A percentile compares a stretch with the other conserved stretches of the same genome.
Conservation (phyloP, 176 grass and related monocot genomes). For the Aechmea fasciata region DNA sequence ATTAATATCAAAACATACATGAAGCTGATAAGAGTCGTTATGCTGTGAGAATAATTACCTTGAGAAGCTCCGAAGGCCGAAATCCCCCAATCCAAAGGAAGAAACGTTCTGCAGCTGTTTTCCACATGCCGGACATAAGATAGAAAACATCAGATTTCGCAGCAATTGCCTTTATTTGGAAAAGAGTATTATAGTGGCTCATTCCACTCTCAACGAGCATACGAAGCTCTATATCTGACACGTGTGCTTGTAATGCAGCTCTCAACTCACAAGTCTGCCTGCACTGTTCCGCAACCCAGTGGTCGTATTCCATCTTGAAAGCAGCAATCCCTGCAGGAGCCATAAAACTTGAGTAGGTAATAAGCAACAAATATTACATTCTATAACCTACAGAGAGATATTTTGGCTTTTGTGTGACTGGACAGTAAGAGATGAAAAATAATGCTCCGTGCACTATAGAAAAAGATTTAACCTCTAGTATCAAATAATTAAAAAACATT, state of each 20-base stretch:
- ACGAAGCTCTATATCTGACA: constrained; percentile 52
- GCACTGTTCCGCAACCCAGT: constrained; percentile 82
- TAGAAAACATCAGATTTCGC: constrained; percentile 72
- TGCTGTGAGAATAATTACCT: constrained; percentile 27
- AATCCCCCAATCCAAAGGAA: constrained; percentile 98
- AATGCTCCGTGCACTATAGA: no score
- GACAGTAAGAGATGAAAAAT: no score
- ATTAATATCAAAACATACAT: background rate
- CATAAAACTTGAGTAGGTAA: background rate
- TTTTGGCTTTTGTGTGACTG: no score
- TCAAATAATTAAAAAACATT: no score
- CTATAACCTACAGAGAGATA: no score
- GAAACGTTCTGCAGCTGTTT: constrained; percentile 74
- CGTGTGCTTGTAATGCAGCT: constrained; percentile 46
- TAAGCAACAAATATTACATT: no score
- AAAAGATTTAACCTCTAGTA: no score
- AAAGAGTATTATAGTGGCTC: constrained; percentile 54
- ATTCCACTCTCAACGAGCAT: constrained; percentile 62
- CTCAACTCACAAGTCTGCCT: constrained; percentile 50
- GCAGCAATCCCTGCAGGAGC: constrained; percentile 31
- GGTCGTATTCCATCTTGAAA: constrained; percentile 74
- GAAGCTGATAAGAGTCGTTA: background rate
- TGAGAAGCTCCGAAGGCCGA: constrained; percentile 90
- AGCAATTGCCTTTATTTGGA: constrained; percentile 58
- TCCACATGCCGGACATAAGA: constrained; percentile 85